Percentiles rank a stretch among this genome's conserved stretches.
phyloP scores from a whole-genome alignment of 768 basidiomycete genomes.

The Pholiota conissans region DNA sequence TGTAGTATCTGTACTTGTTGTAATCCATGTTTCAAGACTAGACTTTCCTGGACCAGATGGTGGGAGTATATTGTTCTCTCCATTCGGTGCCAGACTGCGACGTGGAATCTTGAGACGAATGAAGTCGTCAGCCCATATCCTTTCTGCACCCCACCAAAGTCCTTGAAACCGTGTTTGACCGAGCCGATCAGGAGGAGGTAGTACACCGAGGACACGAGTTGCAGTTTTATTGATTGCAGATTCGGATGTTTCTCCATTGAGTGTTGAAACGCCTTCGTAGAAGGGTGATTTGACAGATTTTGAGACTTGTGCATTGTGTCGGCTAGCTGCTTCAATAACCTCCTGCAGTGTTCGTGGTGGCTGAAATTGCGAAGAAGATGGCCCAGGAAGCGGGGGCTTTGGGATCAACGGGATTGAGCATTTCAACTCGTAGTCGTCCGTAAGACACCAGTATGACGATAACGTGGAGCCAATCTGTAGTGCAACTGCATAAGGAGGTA shows the following conservation, averaged over 20 bases:
- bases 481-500: conserved; percentile 67
- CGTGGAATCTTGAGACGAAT: conserved; percentile 75
- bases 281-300: conserved; percentile 2
- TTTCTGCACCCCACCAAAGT: conserved; percentile 88
- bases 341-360: conserved; percentile 33
- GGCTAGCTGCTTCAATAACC: conserved; percentile 46
- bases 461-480: conserved; percentile 69
- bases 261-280: conserved; percentile 18
- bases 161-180: conserved; percentile 71
- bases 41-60: conserved; percentile 60
- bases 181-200: conserved; percentile 12
- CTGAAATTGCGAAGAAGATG: conserved; percentile 12
- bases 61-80: conserved; percentile 56
- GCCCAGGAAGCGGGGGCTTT: conserved; percentile 6
- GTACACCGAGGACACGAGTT: conserved; percentile 19
- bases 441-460: conserved; percentile 66
- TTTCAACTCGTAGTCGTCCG: conserved; percentile 71
- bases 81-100: conserved; percentile 63
- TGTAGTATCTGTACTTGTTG: conserved; percentile 23
- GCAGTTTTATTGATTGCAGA: conserved; percentile 25
- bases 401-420: conserved; percentile 38
- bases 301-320: conserved; percentile 31
- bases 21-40: conserved; percentile 24
- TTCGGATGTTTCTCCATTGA: conserved; percentile 19
- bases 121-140: conserved; percentile 86